Percentiles rank a stretch among this genome's conserved stretches.
These are phyloP conservation scores for Noccaea caerulescens DNA, from an alignment of 345 rosid genomes.

Conservation along the genomic window DNA sequence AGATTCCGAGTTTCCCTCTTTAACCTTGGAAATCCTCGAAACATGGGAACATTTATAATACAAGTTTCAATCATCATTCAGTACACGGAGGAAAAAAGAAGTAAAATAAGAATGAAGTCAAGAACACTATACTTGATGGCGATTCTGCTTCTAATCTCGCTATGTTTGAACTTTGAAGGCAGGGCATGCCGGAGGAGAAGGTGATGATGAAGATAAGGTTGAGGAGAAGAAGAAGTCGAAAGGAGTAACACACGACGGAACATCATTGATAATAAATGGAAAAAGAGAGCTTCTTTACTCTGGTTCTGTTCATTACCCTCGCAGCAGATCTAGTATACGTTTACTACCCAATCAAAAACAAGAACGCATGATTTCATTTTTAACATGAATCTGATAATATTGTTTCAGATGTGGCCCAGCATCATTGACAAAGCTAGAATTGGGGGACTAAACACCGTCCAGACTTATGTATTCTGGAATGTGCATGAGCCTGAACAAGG, in stretches of 20 bases:
- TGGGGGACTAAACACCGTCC: constrained; percentile 75
- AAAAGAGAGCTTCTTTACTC: constrained; percentile 35
- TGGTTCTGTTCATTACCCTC: constrained; percentile 43
- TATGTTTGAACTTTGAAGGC: constrained; percentile 21
- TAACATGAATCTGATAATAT: background rate
- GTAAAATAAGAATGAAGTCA: constrained; percentile 27
- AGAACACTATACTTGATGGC: constrained; percentile 34
- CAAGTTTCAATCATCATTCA: constrained; percentile 16
- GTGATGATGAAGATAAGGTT: background rate
- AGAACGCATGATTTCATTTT: background rate
- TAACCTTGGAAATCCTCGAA: constrained; percentile 26
- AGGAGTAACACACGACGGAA: constrained; percentile 39
- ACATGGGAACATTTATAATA: background rate
- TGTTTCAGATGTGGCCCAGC: constrained; percentile 37
- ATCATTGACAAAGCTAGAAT: constrained; percentile 69
- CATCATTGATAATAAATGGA: constrained; percentile 38
- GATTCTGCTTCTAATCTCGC: constrained; percentile 21
- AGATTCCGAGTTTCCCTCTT: constrained; percentile 39
- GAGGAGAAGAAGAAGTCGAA: background rate
- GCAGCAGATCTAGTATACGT: background rate
- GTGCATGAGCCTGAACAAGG: constrained; percentile 73
- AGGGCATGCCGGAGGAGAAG: constrained; percentile 10
- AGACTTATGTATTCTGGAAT: constrained; percentile 89
- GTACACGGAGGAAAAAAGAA: background rate
- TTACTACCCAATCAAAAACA: constrained; percentile 8